A percentile compares a stretch with the other conserved stretches of the same genome.
These are phyloP conservation scores for Colletotrichum cordylinicola DNA, from an alignment of 2,329 filamentous ascomycete species.

Conservation along the genomic window DNA sequence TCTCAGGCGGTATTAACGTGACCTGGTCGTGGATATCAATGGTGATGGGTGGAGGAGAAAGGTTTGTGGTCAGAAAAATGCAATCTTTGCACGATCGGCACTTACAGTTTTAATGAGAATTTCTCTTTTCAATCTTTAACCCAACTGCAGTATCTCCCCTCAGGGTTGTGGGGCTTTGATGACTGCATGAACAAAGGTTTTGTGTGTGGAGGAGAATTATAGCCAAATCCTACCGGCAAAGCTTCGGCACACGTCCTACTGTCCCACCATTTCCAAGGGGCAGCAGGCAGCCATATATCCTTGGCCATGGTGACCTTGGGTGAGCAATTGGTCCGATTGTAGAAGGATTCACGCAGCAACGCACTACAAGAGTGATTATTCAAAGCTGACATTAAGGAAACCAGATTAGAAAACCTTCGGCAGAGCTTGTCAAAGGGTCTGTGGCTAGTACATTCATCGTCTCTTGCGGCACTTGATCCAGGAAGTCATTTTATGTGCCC, in stretches of 20 bases:
- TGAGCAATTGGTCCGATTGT: background rate
- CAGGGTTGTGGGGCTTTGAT: background rate
- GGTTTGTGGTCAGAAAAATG: background rate
- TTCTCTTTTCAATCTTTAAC: background rate
- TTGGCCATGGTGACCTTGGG: background rate
- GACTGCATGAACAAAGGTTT: background rate
- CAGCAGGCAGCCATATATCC: background rate
- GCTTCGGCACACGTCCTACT: background rate
- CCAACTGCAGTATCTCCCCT: background rate
- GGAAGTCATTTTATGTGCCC: accelerated
- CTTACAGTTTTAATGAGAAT: background rate
- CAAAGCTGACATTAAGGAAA: background rate
- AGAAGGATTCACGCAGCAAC: background rate
- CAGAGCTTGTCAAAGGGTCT: background rate
- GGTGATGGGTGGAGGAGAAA: background rate
- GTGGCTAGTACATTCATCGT: background rate
- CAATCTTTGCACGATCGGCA: background rate
- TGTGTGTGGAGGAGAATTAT: background rate
- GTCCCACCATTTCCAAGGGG: background rate
- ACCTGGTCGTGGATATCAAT: background rate
- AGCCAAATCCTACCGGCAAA: background rate
- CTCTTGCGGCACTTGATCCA: background rate
- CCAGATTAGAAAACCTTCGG: background rate
- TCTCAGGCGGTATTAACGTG: background rate
- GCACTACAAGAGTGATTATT: background rate